These are phyloP conservation scores for Borealophlyctis nickersoniae DNA, from an alignment of 192 early-diverging fungal genomes.

Conservation along the genomic window DNA sequence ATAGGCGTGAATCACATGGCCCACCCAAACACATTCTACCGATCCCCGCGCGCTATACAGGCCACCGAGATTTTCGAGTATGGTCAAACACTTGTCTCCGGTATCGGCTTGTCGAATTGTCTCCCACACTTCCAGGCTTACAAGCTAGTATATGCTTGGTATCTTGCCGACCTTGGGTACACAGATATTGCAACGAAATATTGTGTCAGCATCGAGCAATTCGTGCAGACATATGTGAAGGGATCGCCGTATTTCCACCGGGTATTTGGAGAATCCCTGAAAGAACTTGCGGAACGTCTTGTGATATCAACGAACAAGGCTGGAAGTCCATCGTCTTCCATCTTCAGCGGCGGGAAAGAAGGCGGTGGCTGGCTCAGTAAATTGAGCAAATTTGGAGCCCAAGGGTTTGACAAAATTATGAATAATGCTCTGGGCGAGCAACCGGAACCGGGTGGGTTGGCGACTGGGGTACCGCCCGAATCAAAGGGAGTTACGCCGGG, in stretches of 20 bases:
- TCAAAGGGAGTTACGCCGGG: not conserved
- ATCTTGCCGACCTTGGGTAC: conserved; percentile 77
- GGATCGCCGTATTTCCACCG: conserved; percentile 80
- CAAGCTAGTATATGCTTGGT: conserved; percentile 80
- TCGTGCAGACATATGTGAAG: conserved; percentile 68
- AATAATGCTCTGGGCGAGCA: conserved; percentile 58
- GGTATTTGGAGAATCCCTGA: conserved; percentile 66
- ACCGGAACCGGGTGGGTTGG: not conserved
- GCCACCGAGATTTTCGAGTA: conserved; percentile 85
- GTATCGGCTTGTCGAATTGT: conserved; percentile 40
- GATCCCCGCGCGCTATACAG: conserved; percentile 58
- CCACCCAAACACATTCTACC: conserved; percentile 43
- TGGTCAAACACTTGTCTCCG: conserved; percentile 51
- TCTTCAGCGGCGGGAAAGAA: conserved; percentile 22
- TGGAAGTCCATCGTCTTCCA: not conserved
- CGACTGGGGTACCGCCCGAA: not conserved
- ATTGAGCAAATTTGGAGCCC: conserved; percentile 44
- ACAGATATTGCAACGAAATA: conserved; percentile 71
- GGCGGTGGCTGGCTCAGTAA: conserved; percentile 47
- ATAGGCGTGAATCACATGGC: conserved; percentile 56
- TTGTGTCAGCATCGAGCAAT: conserved; percentile 69
- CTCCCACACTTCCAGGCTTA: conserved; percentile 90
- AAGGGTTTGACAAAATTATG: conserved; percentile 62
- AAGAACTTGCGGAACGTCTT: conserved; percentile 67
- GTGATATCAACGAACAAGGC: no score